Percentiles rank a stretch among this genome's conserved stretches.
Conservation (phyloP, 768 basidiomycete genomes). For the Mrakia gelida region DNA sequence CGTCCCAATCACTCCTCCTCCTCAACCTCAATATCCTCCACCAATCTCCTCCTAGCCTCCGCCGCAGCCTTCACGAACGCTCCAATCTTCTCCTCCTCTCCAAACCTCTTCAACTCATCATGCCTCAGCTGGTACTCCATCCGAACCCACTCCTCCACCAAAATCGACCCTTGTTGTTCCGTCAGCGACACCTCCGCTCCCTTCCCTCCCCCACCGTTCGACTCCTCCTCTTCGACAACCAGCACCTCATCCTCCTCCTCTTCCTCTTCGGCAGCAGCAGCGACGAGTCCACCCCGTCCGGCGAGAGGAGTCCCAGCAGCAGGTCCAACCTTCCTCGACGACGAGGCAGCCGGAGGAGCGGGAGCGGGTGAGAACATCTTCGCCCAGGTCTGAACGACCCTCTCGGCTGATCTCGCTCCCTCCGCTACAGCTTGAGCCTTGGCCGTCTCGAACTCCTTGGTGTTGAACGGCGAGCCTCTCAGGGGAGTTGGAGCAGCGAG, state of each 20-base stretch:
- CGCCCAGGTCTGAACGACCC: conserved; percentile 13
- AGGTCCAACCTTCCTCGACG: neutral
- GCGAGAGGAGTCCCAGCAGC: neutral
- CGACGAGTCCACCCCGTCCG: neutral
- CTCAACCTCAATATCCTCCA: conserved; percentile 24
- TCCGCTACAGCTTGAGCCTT: conserved; percentile 16
- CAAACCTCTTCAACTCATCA: conserved; percentile 2
- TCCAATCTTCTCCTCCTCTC: conserved; percentile 21
- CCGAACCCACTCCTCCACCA: conserved; percentile 18
- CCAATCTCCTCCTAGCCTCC: conserved; percentile 26
- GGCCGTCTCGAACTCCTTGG: neutral
- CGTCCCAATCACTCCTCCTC: neutral
- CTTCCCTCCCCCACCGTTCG: neutral
- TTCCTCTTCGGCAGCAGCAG: neutral
- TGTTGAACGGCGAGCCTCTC: neutral
- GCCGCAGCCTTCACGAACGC: conserved; percentile 8
- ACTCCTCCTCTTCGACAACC: neutral
- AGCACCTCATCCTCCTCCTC: neutral
- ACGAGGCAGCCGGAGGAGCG: neutral
- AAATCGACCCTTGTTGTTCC: neutral
- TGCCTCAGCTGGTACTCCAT: conserved; percentile 23
- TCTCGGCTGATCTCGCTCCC: neutral
- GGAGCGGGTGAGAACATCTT: conserved; percentile 6
- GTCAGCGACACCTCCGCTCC: neutral
- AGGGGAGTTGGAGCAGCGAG: neutral